A percentile compares a stretch with the other conserved stretches of the same genome.
Evolutionary conservation across 2,329 filamentous ascomycete species (phyloP).

Genomic region (Zalaria sp.): DNA sequence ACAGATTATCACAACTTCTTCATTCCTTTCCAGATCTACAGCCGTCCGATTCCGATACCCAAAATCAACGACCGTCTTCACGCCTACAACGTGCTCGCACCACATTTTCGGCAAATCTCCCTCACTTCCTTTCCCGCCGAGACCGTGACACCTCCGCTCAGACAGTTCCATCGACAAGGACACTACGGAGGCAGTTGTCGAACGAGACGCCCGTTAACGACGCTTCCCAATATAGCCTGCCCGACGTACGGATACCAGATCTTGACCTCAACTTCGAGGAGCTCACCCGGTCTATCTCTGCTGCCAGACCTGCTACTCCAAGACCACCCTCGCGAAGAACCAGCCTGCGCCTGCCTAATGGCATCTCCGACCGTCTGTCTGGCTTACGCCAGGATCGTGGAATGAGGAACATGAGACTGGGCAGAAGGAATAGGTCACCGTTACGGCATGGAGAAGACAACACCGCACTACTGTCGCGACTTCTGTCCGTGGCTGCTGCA

Average conservation of each 20-base stretch:
- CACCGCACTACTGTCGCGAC: slow-evolving; percentile 45
- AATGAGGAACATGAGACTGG: neutral
- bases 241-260: slow-evolving; percentile 10
- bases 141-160: neutral
- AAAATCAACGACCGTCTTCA: neutral
- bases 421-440: neutral
- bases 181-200: neutral
- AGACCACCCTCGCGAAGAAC: slow-evolving; percentile 5
- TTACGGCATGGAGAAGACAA: slow-evolving; percentile 38
- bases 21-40: slow-evolving; percentile 13
- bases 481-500: slow-evolving; percentile 48
- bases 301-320: slow-evolving; percentile 8
- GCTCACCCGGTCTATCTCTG: slow-evolving; percentile 10
- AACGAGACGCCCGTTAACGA: neutral
- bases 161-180: no score
- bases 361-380: slow-evolving; percentile 14
- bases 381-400: slow-evolving; percentile 17
- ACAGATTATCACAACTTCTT: slow-evolving; percentile 17
- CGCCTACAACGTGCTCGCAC: slow-evolving; percentile 5
- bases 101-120: neutral
- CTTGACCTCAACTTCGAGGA: slow-evolving; percentile 25
- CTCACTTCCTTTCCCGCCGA: neutral
- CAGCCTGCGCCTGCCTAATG: slow-evolving; percentile 8
- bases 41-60: slow-evolving; percentile 5
- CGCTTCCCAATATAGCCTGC: slow-evolving; percentile 2